phyloP scores from a whole-genome alignment of 306 rosid species.

The Ammopiptanthus mongolicus region DNA sequence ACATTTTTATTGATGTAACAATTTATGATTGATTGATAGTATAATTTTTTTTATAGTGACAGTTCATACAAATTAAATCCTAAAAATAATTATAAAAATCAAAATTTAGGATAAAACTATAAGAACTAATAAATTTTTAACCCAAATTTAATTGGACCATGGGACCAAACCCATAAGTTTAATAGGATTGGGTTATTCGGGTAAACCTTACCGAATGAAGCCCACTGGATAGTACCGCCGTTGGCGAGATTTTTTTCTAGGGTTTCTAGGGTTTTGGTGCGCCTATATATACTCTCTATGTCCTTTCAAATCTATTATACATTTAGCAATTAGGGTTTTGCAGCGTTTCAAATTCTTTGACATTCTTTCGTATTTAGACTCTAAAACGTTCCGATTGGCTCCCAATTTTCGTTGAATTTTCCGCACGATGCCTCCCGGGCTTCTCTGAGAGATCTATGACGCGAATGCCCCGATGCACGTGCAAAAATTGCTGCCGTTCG shows the following conservation, averaged over 20 bases:
- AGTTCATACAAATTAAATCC: no score
- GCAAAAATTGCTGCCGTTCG: slow-evolving; percentile 38
- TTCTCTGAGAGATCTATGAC: slow-evolving; percentile 23
- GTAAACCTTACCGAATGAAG: neutral
- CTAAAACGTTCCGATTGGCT: neutral
- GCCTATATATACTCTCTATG: slow-evolving; percentile 8
- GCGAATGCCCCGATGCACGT: slow-evolving; percentile 40
- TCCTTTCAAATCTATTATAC: accelerated
- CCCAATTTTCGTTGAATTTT: neutral
- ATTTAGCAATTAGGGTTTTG: neutral
- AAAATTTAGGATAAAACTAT: neutral
- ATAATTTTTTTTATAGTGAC: no score
- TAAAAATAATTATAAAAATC: no score
- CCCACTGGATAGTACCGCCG: neutral
- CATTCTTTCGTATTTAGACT: neutral
- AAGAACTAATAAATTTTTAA: no score
- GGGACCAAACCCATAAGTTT: neutral
- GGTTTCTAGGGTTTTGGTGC: slow-evolving; percentile 6
- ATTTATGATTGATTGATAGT: no score
- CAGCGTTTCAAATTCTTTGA: neutral
- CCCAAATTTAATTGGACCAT: neutral
- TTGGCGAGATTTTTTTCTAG: neutral
- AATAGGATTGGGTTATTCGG: neutral
- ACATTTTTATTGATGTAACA: no score
- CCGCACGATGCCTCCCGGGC: slow-evolving; percentile 48